Evolutionary conservation across 179 eudicot genomes (phyloP), one percentile per base, ranked within the genome.

Genomic region (Beta corolliflora): DNA sequence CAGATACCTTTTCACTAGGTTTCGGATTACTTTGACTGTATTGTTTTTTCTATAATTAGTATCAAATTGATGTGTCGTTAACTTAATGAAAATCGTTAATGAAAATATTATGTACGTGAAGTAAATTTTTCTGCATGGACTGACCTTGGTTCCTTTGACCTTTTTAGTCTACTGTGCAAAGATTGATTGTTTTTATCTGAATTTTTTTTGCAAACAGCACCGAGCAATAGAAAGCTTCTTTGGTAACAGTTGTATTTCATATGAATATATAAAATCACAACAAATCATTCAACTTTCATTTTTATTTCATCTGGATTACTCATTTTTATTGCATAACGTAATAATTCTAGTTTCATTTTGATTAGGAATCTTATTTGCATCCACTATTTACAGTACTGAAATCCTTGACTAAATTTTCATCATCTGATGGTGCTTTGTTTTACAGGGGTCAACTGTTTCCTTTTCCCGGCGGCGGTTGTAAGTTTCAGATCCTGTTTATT

Each of bases 391-490:
- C 15, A 21, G 45, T 59, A 53, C 18, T 67, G 52, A 75, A 53
- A 53, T 81, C 7, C 77, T 46, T 52, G 50, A 56, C 14, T 12
- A 23, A 7, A 31, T 48, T 67, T 13, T 78, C 65, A n/a, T 41
- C 81, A 67, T 61, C 84, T 84, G n/a, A 80, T 76, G 65, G 4
- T 60, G 63, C 10, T 23, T 80, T 31, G 59, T 82, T 77, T 48
- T 73, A 60, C 88, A 89, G 93, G 93, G 88, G 21, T 84, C 87
- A 44, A 78, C 77, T 80, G 71, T 75, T 71, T 83, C 84, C 60
- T 45, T 70, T 78, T 67, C 72, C 56, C 86, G 71, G 31, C 86
- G 82, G 54, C 68, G 88, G 93, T 36, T 36, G 41, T 90, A 83
- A 81, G 90, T 83, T 60, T 66, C 45, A 66, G 65, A 65, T 52